Evolutionary conservation across 805 yeast species (phyloP).

Genomic region (Yarrowia deformans): DNA sequence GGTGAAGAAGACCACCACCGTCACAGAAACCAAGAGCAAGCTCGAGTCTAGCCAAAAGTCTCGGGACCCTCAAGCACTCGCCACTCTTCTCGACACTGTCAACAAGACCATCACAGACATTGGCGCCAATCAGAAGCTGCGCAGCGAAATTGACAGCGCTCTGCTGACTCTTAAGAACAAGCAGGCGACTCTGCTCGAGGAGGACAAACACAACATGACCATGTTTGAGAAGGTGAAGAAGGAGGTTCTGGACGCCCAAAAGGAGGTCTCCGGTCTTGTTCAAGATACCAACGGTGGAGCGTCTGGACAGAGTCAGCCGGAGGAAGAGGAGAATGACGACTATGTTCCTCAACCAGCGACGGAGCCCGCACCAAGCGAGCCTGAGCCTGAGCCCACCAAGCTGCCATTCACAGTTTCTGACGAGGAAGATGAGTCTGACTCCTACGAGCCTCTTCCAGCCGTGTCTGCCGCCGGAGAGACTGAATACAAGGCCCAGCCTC

Average conservation of each 20-base stretch:
- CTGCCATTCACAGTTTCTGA: not conserved
- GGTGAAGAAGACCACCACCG: conserved; percentile 26
- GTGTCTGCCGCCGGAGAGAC: not conserved
- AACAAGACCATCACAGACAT: conserved; percentile 21
- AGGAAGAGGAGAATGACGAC: conserved; percentile 15
- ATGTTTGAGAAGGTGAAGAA: conserved; percentile 27
- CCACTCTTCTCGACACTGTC: conserved; percentile 16
- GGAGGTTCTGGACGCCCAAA: conserved; percentile 14
- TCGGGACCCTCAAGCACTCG: not conserved
- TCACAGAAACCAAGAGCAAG: conserved; percentile 27
- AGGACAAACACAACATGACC: conserved; percentile 24
- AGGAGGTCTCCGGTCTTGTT: conserved; percentile 20
- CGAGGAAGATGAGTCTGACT: conserved; percentile 10
- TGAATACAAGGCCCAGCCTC: conserved; percentile 11
- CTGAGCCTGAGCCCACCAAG: conserved; percentile 2
- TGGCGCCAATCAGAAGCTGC: conserved; percentile 23
- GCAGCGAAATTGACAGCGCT: conserved; percentile 7
- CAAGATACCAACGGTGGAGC: conserved; percentile 13
- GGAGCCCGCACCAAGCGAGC: not conserved
- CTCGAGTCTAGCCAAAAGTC: conserved; percentile 25
- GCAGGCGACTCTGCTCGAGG: conserved; percentile 25
- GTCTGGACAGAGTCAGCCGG: not conserved
- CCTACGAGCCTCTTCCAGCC: conserved; percentile 25
- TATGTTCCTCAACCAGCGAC: conserved; percentile 27
- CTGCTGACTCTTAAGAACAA: conserved; percentile 24